Evolutionary conservation across 768 basidiomycete genomes (phyloP).

Genomic region (Pluteus cervinus): DNA sequence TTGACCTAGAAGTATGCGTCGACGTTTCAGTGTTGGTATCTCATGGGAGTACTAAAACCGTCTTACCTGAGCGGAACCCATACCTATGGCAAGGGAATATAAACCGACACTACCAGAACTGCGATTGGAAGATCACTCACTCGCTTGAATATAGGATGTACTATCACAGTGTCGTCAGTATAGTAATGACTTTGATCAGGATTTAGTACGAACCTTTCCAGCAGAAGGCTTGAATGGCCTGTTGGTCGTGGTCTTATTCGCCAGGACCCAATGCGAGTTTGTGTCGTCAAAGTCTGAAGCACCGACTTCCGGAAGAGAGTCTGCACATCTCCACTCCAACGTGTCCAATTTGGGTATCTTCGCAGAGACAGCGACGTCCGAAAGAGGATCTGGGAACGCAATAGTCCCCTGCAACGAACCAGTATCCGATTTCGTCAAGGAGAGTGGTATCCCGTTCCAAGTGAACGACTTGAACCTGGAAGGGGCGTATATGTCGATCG

Average conservation of each 20-base stretch:
- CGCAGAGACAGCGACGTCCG: too few relatives aligned
- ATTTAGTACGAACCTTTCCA: slow-evolving; percentile 41
- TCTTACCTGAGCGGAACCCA: slow-evolving; percentile 22
- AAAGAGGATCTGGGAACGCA: slow-evolving; percentile 26
- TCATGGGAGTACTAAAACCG: background rate
- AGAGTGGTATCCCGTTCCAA: slow-evolving; percentile 53
- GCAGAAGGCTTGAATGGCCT: slow-evolving; percentile 49
- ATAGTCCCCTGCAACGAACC: slow-evolving; percentile 29
- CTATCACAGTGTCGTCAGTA: slow-evolving; percentile 9
- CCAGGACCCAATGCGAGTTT: slow-evolving; percentile 48
- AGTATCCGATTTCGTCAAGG: slow-evolving; percentile 18
- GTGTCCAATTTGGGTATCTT: slow-evolving; percentile 31
- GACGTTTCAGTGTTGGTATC: background rate
- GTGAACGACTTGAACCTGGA: slow-evolving; percentile 33
- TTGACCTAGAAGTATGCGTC: slow-evolving; percentile 25
- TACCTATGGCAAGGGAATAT: slow-evolving; percentile 12
- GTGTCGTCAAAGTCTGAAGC: slow-evolving; percentile 45
- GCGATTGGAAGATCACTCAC: slow-evolving; percentile 11
- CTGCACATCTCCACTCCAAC: slow-evolving; percentile 49
- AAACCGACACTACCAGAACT: background rate
- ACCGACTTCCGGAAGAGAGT: slow-evolving; percentile 63
- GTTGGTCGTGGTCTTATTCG: slow-evolving; percentile 53
- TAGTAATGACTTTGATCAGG: background rate
- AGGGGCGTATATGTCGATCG: slow-evolving; percentile 50
- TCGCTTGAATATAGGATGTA: slow-evolving; percentile 25